These are phyloP conservation scores for Phialophora macrospora DNA, from an alignment of 2,329 filamentous ascomycete genomes.

Conservation along the genomic window DNA sequence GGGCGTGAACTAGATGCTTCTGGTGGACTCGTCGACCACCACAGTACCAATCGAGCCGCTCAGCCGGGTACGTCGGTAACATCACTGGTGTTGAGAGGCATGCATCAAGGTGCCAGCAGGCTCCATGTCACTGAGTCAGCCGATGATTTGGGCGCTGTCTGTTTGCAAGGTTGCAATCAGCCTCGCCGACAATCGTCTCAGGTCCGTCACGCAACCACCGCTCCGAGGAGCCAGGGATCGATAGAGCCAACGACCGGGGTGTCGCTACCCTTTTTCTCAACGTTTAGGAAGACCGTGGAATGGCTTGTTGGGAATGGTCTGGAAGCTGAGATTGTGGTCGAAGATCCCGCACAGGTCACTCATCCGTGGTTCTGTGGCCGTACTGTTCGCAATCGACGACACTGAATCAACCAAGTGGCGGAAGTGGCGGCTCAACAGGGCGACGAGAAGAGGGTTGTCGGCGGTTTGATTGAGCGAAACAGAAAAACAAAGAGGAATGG, in stretches of 20 bases:
- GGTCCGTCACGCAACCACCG: neutral
- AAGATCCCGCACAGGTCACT: neutral
- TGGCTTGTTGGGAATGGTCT: neutral
- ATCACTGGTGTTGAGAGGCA: constrained; percentile 12
- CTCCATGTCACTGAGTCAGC: constrained; percentile 14
- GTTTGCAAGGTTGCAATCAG: constrained; percentile 1
- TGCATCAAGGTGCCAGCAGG: neutral
- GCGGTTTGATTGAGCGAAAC: neutral
- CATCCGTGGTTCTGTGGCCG: neutral
- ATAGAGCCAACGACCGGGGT: neutral
- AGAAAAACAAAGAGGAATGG: constrained; percentile 15
- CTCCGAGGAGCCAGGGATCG: neutral
- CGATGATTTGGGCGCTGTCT: neutral
- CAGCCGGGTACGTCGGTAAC: constrained; percentile 16
- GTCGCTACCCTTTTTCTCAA: neutral
- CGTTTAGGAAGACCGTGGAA: neutral
- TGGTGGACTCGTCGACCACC: neutral
- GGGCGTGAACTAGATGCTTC: neutral
- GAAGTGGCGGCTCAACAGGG: neutral
- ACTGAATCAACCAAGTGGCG: neutral
- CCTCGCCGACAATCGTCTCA: neutral
- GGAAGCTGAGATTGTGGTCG: neutral
- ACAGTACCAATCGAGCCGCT: constrained; percentile 13
- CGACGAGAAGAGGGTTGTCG: neutral
- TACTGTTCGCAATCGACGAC: neutral